Percentiles rank a stretch among this genome's conserved stretches.
These are phyloP conservation scores for Trichoderma atrobrunneum DNA, from an alignment of 2,329 filamentous ascomycete genomes.

Conservation along the genomic window DNA sequence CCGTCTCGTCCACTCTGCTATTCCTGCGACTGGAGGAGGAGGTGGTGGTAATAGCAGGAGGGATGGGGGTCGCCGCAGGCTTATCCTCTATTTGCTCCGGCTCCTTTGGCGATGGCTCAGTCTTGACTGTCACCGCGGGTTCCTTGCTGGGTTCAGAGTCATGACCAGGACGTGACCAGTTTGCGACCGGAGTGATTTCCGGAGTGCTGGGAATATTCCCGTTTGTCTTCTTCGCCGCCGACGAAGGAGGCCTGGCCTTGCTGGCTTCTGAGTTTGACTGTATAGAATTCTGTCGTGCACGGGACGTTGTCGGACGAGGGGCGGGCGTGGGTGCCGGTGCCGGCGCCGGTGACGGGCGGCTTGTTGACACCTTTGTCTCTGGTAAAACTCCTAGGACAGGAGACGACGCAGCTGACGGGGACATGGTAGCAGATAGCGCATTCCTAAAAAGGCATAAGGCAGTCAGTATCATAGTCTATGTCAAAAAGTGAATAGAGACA, in stretches of 20 bases:
- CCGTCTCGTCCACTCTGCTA: conserved; percentile 37
- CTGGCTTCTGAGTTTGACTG: conserved; percentile 56
- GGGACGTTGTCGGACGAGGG: conserved; percentile 64
- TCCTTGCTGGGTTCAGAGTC: conserved; percentile 55
- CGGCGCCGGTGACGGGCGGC: conserved; percentile 59
- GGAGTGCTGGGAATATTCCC: conserved; percentile 42
- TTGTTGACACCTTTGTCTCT: conserved; percentile 53
- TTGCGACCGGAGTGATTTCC: conserved; percentile 35
- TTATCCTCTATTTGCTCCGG: conserved; percentile 28
- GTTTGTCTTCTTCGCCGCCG: conserved; percentile 62
- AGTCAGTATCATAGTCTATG: conserved; percentile 14
- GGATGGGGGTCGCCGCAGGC: conserved; percentile 17
- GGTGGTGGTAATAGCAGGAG: conserved; percentile 28
- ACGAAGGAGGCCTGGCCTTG: conserved; percentile 54
- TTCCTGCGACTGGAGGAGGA: conserved; percentile 41
- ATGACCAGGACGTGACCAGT: conserved; percentile 29
- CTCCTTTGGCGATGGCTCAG: conserved; percentile 34
- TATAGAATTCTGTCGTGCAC: conserved; percentile 72
- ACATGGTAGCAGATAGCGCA: conserved; percentile 48
- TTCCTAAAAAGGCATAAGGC: conserved; percentile 30
- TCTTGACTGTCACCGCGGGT: conserved; percentile 34
- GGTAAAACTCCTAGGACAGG: conserved; percentile 68
- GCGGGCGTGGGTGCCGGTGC: conserved; percentile 36
- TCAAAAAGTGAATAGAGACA: not conserved
- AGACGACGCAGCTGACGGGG: conserved; percentile 71